A percentile compares a stretch with the other conserved stretches of the same genome.
phyloP scores from a whole-genome alignment of 805 yeast genomes.

The Pichia nanzhaoensis region DNA sequence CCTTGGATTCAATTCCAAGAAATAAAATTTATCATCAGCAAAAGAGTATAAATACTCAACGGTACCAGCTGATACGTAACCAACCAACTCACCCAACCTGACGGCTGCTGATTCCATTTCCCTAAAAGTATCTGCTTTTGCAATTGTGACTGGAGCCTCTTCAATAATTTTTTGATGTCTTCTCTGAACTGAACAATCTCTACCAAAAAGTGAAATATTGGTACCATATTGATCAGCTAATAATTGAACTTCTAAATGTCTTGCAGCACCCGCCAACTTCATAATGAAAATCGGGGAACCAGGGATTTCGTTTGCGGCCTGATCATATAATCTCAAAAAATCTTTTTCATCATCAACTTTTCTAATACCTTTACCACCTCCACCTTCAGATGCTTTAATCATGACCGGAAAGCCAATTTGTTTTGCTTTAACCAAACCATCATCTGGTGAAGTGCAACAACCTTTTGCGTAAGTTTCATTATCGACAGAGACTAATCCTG shows the following conservation, averaged over 20 bases:
- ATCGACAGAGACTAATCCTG: constrained; percentile 82
- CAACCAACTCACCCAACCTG: constrained; percentile 91
- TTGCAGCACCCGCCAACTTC: constrained; percentile 95
- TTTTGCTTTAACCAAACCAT: constrained; percentile 80
- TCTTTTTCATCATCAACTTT: constrained; percentile 83
- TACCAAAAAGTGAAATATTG: constrained; percentile 92
- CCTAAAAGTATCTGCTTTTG: constrained; percentile 75
- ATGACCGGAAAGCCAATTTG: constrained; percentile 95
- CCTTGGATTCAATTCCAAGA: constrained; percentile 95
- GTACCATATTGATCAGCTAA: constrained; percentile 98
- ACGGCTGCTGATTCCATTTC: constrained; percentile 97
- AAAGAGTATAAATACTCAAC: constrained; percentile 95
- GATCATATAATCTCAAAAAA: constrained; percentile 71
- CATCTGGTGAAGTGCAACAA: constrained; percentile 79
- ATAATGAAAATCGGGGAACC: constrained; percentile 98
- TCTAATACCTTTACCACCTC: constrained; percentile 99
- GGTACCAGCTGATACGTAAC: constrained; percentile 98
- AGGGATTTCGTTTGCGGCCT: constrained; percentile 96
- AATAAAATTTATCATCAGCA: constrained; percentile 90
- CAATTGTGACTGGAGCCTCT: constrained; percentile 98
- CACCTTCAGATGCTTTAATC: constrained; percentile 99
- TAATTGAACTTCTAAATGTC: constrained; percentile 97
- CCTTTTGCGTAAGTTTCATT: constrained; percentile 83
- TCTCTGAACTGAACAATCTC: constrained; percentile 99
- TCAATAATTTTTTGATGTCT: constrained; percentile 98